Conservation (phyloP, 2,329 filamentous ascomycete genomes). For the Phialophora verrucosa region DNA sequence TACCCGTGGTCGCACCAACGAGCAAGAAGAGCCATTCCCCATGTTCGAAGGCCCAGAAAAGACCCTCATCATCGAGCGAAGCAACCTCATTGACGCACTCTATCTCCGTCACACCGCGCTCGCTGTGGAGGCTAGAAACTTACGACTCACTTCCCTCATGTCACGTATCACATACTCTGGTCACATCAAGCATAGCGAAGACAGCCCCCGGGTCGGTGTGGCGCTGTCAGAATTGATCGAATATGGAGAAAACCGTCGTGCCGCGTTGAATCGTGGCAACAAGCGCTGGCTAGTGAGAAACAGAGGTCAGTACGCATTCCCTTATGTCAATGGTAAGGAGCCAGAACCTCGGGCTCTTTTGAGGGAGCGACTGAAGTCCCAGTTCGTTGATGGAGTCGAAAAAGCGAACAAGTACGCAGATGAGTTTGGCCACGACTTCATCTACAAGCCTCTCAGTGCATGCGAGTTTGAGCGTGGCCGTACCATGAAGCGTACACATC, state of each 20-base stretch:
- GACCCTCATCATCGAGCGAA: conserved; percentile 9
- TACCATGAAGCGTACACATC: conserved; percentile 8
- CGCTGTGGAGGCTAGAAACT: background rate
- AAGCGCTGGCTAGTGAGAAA: background rate
- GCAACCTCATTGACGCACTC: background rate
- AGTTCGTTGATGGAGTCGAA: background rate
- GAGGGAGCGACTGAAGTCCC: background rate
- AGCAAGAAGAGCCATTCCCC: conserved; percentile 3
- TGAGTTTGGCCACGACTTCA: conserved; percentile 2
- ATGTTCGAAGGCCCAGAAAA: background rate
- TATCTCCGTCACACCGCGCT: background rate
- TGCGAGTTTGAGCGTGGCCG: background rate
- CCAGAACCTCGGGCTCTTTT: background rate
- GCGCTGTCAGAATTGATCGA: background rate
- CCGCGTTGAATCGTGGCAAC: background rate
- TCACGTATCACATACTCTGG: background rate
- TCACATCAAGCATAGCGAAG: conserved; percentile 9
- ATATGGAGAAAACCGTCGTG: background rate
- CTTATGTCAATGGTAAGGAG: background rate
- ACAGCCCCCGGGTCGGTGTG: background rate
- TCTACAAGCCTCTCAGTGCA: background rate
- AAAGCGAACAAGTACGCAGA: conserved; percentile 5
- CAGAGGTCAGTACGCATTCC: background rate
- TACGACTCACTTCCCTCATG: conserved; percentile 7
- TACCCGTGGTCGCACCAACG: background rate